Evolutionary conservation across 352 stramenopile species (phyloP), one percentile per base, ranked within the genome.

Genomic region (Peronosclerospora sorghi): DNA sequence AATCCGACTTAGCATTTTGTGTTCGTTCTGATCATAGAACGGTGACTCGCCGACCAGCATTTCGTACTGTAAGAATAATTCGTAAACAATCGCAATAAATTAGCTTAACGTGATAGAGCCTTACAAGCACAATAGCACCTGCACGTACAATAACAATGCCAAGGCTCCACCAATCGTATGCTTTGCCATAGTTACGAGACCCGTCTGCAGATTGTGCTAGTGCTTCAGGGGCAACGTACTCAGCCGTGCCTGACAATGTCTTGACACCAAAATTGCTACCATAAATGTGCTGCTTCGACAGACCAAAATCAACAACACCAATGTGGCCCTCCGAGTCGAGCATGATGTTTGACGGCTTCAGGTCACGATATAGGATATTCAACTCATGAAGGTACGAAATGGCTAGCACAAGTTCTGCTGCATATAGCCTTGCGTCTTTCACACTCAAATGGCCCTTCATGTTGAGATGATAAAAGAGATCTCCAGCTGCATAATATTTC

Each of bases 281-380:
- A 39, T 91, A 86, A 39, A 91, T 94, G 46, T 94, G 76, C 41
- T 94, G 81, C 51, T 91, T 91, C 8, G 78, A 91, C 4, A 94
- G 51, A 7, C 81, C 81, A 66, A 94, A 94, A 52, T 94, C 81
- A 2, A 94, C 81, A 18, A 94, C 75, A 28, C 78, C 81, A 21
- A 94, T 94, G 53, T 94, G 81, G 19, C 81, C 81, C 38, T 94
- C 76, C 0, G 73, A 72, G 48, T 94, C 81, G 26, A 94, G 90
- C 81, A 94, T 94, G 23, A 94, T 62, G 57, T 94, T 94, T 8
- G 78, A 91, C 14, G 81, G 81, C 60, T 93, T 93, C 36, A 93
- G 54, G 41, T 93, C 81, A 26, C 81, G 73, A 32, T 93, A 94
- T 10, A 94, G 48, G 48, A 94, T 94, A 63, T 94, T 91, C 21